Base-by-base conservation (phyloP, 768 basidiomycete species). In the Leccinum truebloodii region DNA sequence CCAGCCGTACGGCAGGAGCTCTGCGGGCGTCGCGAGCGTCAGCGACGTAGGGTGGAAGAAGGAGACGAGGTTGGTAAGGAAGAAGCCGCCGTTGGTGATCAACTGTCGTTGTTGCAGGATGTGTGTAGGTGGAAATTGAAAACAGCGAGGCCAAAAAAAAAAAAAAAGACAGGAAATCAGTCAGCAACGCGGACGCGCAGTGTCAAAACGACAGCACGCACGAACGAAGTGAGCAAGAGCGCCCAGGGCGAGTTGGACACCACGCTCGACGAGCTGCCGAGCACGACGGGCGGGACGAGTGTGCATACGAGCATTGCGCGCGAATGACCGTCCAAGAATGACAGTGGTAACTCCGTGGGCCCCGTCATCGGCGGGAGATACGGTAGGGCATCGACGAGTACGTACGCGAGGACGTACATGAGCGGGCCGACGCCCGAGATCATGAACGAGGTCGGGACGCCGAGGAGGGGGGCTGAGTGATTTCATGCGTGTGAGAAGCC, bases 1-100 rank as follows among this genome's bases (percentile, higher is more conserved):
- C 94, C 94, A 96, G 13, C 95, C 95, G 59, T 88, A 89, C 0
- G 91, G 82, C 56, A 80, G 80, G 8, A 97, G 80, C 71, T 95
- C 94, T 0, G 87, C 80, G 1, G 95, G 94, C 0, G 92, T 94
- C 35, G 86, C 78, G 22, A 95, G 72, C 6, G 82, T 68, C 60
- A 92, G 78, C 0, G 88, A 78, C 6, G 86, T 86, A 0, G 93
- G 90, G 61, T 87, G 83, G 46, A 93, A 79, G 75, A 92, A 85
- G 39, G 87, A 88, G 76, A 89, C 83, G 52, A 89, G 77, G 76
- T 88, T 90, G 34, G 83, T 80, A 64, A 92, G 67, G 80, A 95
- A 90, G 79, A 92, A 92, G 6, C 92, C 92, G 3, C 83, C 86
- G 71, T 94, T 94, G 51, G 90, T 86, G 34, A 83, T 81, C 54